phyloP scores from a whole-genome alignment of 805 yeast genomes.

The Monosporozyma solicola region DNA sequence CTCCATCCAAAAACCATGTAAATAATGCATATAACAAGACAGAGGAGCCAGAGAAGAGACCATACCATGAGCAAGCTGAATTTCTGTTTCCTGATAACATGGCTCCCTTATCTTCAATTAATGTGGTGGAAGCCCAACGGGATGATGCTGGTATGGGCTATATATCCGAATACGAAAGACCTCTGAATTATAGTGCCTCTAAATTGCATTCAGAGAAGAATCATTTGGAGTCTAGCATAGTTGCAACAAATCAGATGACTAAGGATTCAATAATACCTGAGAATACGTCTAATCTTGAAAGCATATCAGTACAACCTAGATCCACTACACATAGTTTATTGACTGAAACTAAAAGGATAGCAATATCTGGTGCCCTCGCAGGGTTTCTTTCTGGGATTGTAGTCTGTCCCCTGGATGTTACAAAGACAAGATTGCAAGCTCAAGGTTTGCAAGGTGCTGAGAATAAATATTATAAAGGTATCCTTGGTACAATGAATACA shows the following conservation, averaged over 20 bases:
- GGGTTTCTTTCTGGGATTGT: slow-evolving; percentile 83
- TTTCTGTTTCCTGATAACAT: background rate
- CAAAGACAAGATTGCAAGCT: slow-evolving; percentile 89
- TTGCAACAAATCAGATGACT: background rate
- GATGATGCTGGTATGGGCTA: background rate
- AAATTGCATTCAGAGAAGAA: background rate
- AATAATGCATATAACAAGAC: background rate
- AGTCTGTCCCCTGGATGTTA: slow-evolving; percentile 94
- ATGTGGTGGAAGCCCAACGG: background rate
- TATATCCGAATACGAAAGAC: background rate
- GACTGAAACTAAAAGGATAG: slow-evolving; percentile 50
- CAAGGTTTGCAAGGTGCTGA: slow-evolving; percentile 48
- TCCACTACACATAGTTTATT: background rate
- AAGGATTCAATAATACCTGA: background rate
- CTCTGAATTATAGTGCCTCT: background rate
- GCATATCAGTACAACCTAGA: background rate
- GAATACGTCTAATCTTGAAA: background rate
- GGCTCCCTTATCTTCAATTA: background rate
- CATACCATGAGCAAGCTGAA: background rate
- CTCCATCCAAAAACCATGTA: background rate
- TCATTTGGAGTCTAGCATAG: background rate
- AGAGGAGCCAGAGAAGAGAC: background rate
- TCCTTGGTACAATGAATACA: slow-evolving; percentile 51
- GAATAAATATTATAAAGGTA: slow-evolving; percentile 44
- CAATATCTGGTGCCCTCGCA: slow-evolving; percentile 86